Conservation (phyloP, 2,329 filamentous ascomycete genomes). For the Monosporascus sp. region DNA sequence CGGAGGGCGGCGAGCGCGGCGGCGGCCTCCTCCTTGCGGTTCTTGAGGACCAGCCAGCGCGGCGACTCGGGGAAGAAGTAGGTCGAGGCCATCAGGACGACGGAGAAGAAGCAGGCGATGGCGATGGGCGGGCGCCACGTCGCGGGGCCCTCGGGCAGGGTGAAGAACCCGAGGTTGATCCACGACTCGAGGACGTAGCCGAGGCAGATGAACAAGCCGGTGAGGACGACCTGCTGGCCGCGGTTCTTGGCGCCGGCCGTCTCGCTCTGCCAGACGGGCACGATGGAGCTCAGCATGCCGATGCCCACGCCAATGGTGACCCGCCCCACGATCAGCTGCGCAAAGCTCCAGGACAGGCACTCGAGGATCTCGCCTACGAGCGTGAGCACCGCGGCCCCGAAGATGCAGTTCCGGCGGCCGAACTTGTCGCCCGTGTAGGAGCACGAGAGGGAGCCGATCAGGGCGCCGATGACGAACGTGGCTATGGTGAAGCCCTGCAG, state of each 20-base stretch:
- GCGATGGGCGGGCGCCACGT: conserved; percentile 32
- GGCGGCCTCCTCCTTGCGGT: conserved; percentile 23
- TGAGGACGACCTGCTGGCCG: conserved; percentile 35
- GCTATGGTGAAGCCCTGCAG: conserved; percentile 34
- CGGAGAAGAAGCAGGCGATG: conserved; percentile 25
- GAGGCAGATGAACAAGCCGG: conserved; percentile 31
- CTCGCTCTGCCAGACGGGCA: conserved; percentile 37
- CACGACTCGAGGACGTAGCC: conserved; percentile 37
- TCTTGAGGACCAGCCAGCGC: conserved; percentile 30
- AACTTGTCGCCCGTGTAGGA: conserved; percentile 32
- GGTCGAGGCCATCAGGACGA: conserved; percentile 23
- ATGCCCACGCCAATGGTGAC: conserved; percentile 35
- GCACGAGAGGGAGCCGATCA: conserved; percentile 31
- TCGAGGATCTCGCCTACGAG: conserved; percentile 39
- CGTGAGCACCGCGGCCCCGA: conserved; percentile 33
- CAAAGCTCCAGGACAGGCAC: conserved; percentile 30
- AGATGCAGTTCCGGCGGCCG: conserved; percentile 36
- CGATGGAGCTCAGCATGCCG: conserved; percentile 33
- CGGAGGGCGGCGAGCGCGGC: conserved; percentile 25
- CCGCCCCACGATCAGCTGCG: conserved; percentile 38
- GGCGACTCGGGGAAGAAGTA: conserved; percentile 32
- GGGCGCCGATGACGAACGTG: conserved; percentile 32
- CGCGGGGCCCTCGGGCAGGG: conserved; percentile 18
- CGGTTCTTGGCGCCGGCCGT: conserved; percentile 35
- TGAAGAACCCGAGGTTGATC: conserved; percentile 41